Percentiles rank a stretch among this genome's conserved stretches.
Conservation (phyloP, 140 eudicot genomes). For the Ambrosia hybrid region DNA sequence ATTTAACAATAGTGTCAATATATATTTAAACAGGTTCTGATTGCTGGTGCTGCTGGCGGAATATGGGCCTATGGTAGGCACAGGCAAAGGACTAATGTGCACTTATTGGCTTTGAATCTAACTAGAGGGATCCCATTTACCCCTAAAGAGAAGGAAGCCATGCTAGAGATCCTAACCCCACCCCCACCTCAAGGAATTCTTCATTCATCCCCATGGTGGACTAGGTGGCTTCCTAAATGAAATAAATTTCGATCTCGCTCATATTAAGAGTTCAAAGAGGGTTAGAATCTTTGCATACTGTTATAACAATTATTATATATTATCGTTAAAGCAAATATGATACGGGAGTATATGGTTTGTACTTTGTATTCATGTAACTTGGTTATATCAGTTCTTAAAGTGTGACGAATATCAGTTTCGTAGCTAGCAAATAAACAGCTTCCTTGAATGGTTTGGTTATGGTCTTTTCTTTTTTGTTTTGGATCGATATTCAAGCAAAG, state of each 20-base stretch:
- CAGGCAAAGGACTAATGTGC: conserved; percentile 82
- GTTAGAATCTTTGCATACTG: neutral
- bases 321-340: neutral
- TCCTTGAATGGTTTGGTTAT: neutral
- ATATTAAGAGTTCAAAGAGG: neutral
- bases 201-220: conserved; percentile 59
- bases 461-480: neutral
- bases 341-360: neutral
- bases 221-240: conserved; percentile 41
- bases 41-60: conserved; percentile 90
- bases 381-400: conserved; percentile 17
- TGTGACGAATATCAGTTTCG: neutral
- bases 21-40: conserved; percentile 51
- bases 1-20: neutral
- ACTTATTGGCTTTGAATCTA: conserved; percentile 74
- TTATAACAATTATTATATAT: neutral
- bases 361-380: conserved; percentile 13
- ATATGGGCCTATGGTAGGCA: conserved; percentile 80
- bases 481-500: neutral
- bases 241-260: neutral
- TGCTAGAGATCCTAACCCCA: conserved; percentile 81
- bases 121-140: conserved; percentile 85
- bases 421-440: neutral
- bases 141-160: conserved; percentile 80
- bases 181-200: conserved; percentile 50